Base-by-base conservation (phyloP, 2,329 filamentous ascomycete genomes). In the Fusarium sublunatum region DNA sequence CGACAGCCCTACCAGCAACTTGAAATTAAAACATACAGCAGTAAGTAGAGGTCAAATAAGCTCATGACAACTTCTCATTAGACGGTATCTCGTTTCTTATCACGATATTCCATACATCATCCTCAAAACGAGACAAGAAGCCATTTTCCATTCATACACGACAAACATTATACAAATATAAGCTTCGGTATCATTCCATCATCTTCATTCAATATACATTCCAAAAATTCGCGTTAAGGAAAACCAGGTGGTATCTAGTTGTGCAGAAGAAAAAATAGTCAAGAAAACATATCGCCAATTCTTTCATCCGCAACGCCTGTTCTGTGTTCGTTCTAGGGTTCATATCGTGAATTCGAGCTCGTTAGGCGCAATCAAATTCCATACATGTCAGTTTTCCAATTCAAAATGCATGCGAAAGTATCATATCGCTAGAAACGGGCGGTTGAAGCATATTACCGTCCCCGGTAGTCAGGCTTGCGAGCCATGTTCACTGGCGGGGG, bases 401-500 rank as follows among this genome's bases (percentile, higher is more conserved):
- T 22, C 32, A 24, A 44, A 29, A 40, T 13, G n/a, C 29, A 32
- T 26, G 28, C 6, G 8, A 47, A 34, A 5, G 6, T 12, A 38
- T 34, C 25, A 19, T 24, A 13, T 46, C 11, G 19, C 40, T 25
- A 39, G 7, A 7, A 35, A 28, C 5, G 13, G 28, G 15, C 43
- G 29, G 13, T 1, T 7, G 19, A 35, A 12, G 3, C 19, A 5
- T 31, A 19, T 56, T 45, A 68, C 48, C 83, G 78, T 39, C 82
- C 79, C 53, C 81, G 82, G 68, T 89, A 91, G 44, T 91, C 89
- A 1, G 94, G 94, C 75, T 97, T 97, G 67, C 89, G 87, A 40
- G 90, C 88, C 84, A 92, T 91, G 70, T 96, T 96, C 7, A 96
- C 92, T 7, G 86, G 82, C 4, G 94, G 94, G 15, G 94, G 93